Base-by-base conservation (phyloP, 108 stramenopile species). In the Discostella stelligeroides region DNA sequence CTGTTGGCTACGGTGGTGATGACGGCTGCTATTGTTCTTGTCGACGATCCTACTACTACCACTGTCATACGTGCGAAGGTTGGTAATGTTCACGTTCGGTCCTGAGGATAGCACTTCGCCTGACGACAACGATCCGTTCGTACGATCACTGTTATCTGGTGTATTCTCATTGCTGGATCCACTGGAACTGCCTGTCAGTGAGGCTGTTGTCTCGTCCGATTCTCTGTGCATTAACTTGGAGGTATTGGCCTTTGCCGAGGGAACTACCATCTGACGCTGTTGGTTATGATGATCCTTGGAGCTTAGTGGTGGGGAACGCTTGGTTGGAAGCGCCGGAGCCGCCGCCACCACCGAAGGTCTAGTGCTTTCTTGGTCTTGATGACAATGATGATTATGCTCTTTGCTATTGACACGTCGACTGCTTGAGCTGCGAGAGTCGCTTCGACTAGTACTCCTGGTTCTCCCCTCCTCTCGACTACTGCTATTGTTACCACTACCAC, bases 121-220 rank as follows among this genome's bases (percentile, higher is more conserved):
- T 21, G 43, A 37, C n/a, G 18, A 50, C 4, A n/a, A 29, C 2
- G 24, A 54, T 14, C 18, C 12, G 53, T 28, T 28, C 56, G 38
- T 34, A 21, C 45, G 28, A 47, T 48, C 0, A 25, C 40, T 50
- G 56, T 59, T 40, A 27, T 57, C 39, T 23, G 38, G 18, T 40
- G 62, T 23, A 45, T 34, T 30, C 46, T 11, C 47, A 1, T 56
- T 29, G 17, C 15, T 34, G 13, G 63, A 63, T 28, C 28, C 46
- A 29, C 47, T 63, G 7, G 63, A 63, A 20, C 60, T 62, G 24
- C 15, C 28, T 12, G 64, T 62, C 27, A 62, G 60, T 2, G 73
- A 75, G 20, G 66, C 73, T 13, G 73, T 66, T n/a, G 73, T 75
- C 13, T 55, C 73, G 20, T 75, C 73, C 23, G 38, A 50, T 51